Conservation (phyloP, 495 filamentous ascomycete genomes). For the Trichoderma reesei region DNA sequence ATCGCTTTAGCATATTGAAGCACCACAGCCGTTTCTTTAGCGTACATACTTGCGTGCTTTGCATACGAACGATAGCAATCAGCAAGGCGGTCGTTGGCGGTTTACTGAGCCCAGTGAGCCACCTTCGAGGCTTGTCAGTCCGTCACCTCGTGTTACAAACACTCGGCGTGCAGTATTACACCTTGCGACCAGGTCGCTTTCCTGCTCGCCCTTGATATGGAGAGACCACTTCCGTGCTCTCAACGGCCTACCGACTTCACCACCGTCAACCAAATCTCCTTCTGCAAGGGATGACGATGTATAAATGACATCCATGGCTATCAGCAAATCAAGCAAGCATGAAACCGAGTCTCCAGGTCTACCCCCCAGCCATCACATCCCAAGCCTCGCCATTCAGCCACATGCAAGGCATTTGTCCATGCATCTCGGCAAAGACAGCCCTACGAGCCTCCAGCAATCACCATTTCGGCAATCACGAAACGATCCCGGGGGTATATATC, state of each 20-base stretch:
- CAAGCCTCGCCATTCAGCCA: background rate
- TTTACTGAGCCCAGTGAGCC: background rate
- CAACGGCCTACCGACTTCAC: no score
- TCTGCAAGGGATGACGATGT: no score
- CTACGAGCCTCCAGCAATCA: background rate
- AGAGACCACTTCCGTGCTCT: no score
- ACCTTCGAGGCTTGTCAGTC: no score
- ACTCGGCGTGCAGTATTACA: no score
- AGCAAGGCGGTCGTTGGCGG: background rate
- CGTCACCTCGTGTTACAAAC: no score
- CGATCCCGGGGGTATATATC: background rate
- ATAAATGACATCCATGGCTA: no score
- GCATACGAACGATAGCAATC: no score
- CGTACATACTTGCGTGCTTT: background rate
- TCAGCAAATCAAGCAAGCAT: no score
- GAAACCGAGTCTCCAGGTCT: background rate
- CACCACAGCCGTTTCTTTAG: background rate
- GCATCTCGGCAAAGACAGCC: background rate
- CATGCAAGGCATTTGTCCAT: background rate
- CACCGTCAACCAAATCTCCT: no score
- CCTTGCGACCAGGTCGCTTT: no score
- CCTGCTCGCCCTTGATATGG: no score
- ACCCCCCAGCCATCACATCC: background rate
- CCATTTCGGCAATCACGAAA: background rate
- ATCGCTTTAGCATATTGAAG: constrained; percentile 1